Percentiles rank a stretch among this genome's conserved stretches.
These are phyloP conservation scores for Trichosporon faecale DNA, from an alignment of 1,284 basidiomycete genomes.

Conservation along the genomic window DNA sequence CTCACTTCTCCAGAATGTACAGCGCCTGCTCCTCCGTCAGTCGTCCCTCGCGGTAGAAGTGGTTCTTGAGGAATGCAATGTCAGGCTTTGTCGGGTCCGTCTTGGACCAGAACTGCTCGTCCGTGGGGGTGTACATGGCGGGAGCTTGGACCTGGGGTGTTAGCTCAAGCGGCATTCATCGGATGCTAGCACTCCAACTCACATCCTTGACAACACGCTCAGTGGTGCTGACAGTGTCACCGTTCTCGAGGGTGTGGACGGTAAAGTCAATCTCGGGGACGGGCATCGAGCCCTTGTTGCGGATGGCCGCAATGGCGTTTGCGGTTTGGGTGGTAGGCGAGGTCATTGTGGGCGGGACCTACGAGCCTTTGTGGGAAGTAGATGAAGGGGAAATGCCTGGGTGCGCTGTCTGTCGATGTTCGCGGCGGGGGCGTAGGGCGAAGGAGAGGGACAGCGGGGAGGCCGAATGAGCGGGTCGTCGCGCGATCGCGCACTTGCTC, in stretches of 20 bases:
- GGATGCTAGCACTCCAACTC: slow-evolving; percentile 24
- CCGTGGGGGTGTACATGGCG: slow-evolving; percentile 85
- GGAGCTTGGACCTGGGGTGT: slow-evolving; percentile 78
- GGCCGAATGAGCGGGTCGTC: background rate
- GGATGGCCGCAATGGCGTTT: slow-evolving; percentile 50
- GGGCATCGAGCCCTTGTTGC: slow-evolving; percentile 51
- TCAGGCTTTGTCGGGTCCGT: slow-evolving; percentile 85
- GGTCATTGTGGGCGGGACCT: slow-evolving; percentile 31
- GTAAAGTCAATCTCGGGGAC: slow-evolving; percentile 79
- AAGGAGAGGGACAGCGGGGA: slow-evolving; percentile 7
- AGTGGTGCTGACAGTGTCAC: slow-evolving; percentile 67
- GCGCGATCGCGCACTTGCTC: background rate
- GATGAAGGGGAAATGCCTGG: background rate
- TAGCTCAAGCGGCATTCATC: background rate
- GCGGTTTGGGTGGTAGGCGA: slow-evolving; percentile 44
- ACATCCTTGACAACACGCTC: slow-evolving; percentile 54
- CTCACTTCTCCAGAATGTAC: slow-evolving; percentile 72
- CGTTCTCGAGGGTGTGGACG: slow-evolving; percentile 82
- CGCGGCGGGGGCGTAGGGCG: background rate
- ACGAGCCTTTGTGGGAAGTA: slow-evolving; percentile 10
- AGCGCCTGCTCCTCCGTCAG: slow-evolving; percentile 85
- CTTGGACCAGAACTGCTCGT: slow-evolving; percentile 87
- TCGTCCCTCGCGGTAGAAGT: slow-evolving; percentile 94
- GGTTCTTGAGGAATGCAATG: slow-evolving; percentile 95
- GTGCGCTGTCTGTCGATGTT: background rate